Evolutionary conservation across 2,329 filamentous ascomycete genomes (phyloP).

Genomic region (Alternaria panax): DNA sequence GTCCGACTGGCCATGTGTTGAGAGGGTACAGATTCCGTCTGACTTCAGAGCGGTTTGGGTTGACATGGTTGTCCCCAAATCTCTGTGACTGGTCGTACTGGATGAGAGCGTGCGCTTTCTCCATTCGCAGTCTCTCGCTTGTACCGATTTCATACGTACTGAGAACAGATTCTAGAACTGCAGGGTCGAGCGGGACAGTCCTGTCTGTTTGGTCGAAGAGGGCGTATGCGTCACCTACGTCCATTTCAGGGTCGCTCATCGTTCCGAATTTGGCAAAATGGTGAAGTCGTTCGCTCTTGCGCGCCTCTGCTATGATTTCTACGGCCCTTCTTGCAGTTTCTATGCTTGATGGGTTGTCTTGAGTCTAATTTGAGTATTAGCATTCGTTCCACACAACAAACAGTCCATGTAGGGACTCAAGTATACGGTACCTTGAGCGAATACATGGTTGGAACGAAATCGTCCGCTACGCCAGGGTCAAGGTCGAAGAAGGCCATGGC

Average conservation of each 20-base stretch:
- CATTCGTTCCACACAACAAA: background rate
- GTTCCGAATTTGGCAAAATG: conserved; percentile 63
- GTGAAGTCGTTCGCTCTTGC: conserved; percentile 63
- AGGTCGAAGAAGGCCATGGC: conserved; percentile 69
- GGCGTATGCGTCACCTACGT: conserved; percentile 51
- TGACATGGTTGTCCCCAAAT: conserved; percentile 23
- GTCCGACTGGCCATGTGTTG: conserved; percentile 76
- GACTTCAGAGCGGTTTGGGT: conserved; percentile 21
- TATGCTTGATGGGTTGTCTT: conserved; percentile 59
- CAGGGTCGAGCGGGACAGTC: conserved; percentile 59
- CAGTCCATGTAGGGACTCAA: background rate
- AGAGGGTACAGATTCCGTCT: conserved; percentile 41
- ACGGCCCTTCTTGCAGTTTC: conserved; percentile 64
- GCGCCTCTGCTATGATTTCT: conserved; percentile 64
- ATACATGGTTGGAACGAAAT: conserved; percentile 65
- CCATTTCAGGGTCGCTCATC: conserved; percentile 61
- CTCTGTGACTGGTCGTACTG: conserved; percentile 39
- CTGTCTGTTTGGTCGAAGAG: conserved; percentile 58
- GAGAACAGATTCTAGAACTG: conserved; percentile 40
- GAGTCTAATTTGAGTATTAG: conserved; percentile 49
- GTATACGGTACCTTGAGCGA: conserved; percentile 59
- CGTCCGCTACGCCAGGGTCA: conserved; percentile 57
- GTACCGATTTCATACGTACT: conserved; percentile 54
- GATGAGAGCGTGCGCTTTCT: conserved; percentile 59
- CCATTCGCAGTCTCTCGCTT: conserved; percentile 54